A percentile compares a stretch with the other conserved stretches of the same genome.
phyloP scores from a whole-genome alignment of 2,329 filamentous ascomycete species.

The Fusarium pseudonygamai region DNA sequence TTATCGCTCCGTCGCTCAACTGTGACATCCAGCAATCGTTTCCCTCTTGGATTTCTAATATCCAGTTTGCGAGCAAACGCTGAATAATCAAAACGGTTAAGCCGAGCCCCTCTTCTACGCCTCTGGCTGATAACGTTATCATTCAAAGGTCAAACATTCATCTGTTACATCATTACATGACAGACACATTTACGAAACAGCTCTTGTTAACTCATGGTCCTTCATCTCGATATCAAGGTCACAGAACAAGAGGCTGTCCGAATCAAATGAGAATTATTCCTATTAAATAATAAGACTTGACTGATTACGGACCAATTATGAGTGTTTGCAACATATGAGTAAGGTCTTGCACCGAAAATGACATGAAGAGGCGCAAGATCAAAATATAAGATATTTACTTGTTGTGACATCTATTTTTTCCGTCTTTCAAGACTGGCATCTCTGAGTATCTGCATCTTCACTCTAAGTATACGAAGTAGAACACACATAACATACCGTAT shows the following conservation, averaged over 20 bases:
- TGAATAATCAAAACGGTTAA: constrained; percentile 21
- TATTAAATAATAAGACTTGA: neutral
- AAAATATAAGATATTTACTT: no score
- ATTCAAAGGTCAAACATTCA: neutral
- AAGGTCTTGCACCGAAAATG: no score
- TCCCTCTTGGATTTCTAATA: neutral
- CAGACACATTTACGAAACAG: neutral
- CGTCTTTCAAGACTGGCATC: neutral
- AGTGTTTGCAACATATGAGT: no score
- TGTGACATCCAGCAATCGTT: neutral
- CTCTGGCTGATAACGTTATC: constrained; percentile 7
- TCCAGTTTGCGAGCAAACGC: neutral
- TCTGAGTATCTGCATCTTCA: neutral
- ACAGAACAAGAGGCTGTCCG: neutral
- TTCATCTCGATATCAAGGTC: neutral
- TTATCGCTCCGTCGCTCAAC: neutral
- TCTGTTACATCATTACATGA: no score
- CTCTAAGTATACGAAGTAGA: neutral
- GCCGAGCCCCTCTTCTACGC: neutral
- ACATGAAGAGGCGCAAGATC: no score
- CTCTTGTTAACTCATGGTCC: neutral
- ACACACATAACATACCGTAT: neutral
- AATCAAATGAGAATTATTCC: neutral
- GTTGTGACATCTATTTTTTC: neutral
- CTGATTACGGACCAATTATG: no score